Evolutionary conservation across 2,329 filamentous ascomycete genomes (phyloP), one percentile per base, ranked within the genome.

Genomic region (Plenodomus biglobosus): DNA sequence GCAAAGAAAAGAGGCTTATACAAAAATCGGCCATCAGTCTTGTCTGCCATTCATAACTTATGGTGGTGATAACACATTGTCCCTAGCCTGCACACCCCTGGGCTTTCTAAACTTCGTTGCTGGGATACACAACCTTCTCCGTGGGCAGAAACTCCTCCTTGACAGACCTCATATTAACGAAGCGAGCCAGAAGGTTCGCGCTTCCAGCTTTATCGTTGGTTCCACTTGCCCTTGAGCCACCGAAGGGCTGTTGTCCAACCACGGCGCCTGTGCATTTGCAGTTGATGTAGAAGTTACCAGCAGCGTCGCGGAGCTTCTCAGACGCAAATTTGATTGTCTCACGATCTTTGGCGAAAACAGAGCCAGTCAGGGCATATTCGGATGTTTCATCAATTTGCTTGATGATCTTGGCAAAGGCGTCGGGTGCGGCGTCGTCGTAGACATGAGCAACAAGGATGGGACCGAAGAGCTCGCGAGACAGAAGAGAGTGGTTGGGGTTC

Each of bases 271-370:
- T 83, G 52, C 76, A 86, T 81, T 92, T 92, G 77, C 85, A 88
- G 76, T 92, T 92, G 74, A 92, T 80, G 75, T 92, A 92, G 70
- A 92, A 92, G 77, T 92, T 92, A 36, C 88, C 88, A 0, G 88
- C 88, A 0, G 85, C 77, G 67, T 91, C 84, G 56, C 87, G 79
- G 44, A 92, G 78, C 52, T 78, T 80, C 59, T 90, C 82, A 71
- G 91, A 87, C 0, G 87, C 88, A 46, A 79, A 78, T 19, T 85
- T 80, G 50, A 91, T 75, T 13, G 80, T 85, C 39, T 78, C 73
- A 35, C 88, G 78, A 71, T 91, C 87, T 46, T 79, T 73, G 8
- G 88, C 86, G 69, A 92, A 92, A 45, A 92, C 78, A 49, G 87
- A 81, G 10, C 88, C 88, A 0, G 88, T 92, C 44, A 92, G 77